Evolutionary conservation across 768 basidiomycete genomes (phyloP).

Genomic region (Pleurotus pulmonarius): DNA sequence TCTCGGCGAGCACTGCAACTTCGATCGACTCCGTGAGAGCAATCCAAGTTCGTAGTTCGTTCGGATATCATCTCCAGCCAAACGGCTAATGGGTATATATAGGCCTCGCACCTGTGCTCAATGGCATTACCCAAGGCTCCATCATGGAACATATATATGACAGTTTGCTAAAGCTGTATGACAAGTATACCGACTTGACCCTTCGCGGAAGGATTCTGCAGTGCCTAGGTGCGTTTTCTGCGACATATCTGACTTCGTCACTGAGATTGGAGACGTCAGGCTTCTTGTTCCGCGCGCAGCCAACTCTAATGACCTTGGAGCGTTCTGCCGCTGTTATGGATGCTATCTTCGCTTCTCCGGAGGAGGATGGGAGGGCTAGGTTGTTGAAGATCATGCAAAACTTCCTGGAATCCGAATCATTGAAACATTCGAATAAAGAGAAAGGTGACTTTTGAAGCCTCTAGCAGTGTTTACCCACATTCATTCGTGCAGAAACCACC

Average conservation of each 20-base stretch:
- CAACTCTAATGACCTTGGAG: conserved; percentile 83
- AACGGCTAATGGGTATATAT: conserved; percentile 2
- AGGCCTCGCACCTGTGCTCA: conserved; percentile 58
- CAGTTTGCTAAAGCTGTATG: conserved; percentile 67
- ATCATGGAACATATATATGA: conserved; percentile 84
- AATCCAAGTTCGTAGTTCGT: conserved; percentile 45
- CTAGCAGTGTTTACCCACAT: not conserved
- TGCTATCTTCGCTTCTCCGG: conserved; percentile 71
- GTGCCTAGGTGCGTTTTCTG: conserved; percentile 65
- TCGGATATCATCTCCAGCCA: not conserved
- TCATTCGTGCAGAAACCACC: conserved; percentile 25
- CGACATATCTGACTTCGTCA: too few relatives aligned
- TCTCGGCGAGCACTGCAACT: conserved; percentile 85
- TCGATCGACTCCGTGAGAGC: conserved; percentile 70
- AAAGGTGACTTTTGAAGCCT: conserved; percentile 42
- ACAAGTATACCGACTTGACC: conserved; percentile 53
- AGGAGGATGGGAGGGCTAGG: conserved; percentile 69
- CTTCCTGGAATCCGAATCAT: conserved; percentile 80
- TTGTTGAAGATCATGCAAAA: conserved; percentile 89
- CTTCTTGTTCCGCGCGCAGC: conserved; percentile 89
- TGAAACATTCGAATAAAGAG: conserved; percentile 69
- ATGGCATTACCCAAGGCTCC: conserved; percentile 61
- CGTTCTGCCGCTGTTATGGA: conserved; percentile 86
- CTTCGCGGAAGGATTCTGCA: conserved; percentile 75
- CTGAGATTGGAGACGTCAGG: conserved; percentile 38